phyloP scores from a whole-genome alignment of 2,329 filamentous ascomycete genomes.

The Aspergillus transmontanensis region DNA sequence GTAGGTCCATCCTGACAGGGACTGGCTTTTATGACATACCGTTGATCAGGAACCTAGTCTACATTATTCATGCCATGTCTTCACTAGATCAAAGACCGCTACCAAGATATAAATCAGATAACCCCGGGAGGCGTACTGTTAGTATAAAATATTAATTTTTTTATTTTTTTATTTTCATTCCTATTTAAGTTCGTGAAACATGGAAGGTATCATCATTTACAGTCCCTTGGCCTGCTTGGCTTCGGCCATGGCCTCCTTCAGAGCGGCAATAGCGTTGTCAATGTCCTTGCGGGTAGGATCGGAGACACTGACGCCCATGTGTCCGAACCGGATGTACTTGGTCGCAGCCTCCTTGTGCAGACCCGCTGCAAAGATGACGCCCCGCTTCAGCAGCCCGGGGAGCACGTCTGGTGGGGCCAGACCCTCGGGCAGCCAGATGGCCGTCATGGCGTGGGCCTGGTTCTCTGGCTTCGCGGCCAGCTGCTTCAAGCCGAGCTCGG shows the following conservation, averaged over 20 bases:
- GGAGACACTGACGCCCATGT: slow-evolving; percentile 94
- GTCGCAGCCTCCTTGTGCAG: slow-evolving; percentile 93
- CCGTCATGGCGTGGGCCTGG: slow-evolving; percentile 97
- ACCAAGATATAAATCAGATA: background rate
- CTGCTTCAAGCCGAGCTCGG: slow-evolving; percentile 81
- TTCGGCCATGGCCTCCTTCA: slow-evolving; percentile 75
- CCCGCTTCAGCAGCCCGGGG: slow-evolving; percentile 80
- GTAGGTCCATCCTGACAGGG: too few relatives aligned
- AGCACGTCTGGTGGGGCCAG: slow-evolving; percentile 80
- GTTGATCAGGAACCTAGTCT: background rate
- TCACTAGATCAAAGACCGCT: too few relatives aligned
- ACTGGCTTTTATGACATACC: too few relatives aligned
- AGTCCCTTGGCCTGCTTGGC: slow-evolving; percentile 64
- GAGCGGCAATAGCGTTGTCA: slow-evolving; percentile 76
- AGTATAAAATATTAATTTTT: background rate
- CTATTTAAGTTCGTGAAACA: background rate
- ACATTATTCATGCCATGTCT: too few relatives aligned
- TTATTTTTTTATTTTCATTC: background rate
- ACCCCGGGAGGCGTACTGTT: background rate
- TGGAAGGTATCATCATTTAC: slow-evolving; percentile 21
- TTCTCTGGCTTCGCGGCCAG: slow-evolving; percentile 82
- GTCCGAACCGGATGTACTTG: slow-evolving; percentile 93
- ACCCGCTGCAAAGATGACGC: slow-evolving; percentile 91
- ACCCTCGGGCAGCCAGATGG: slow-evolving; percentile 88
- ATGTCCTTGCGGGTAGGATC: slow-evolving; percentile 79